Evolutionary conservation across 805 yeast species (phyloP).

Genomic region (Scheffersomyces spartinae): DNA sequence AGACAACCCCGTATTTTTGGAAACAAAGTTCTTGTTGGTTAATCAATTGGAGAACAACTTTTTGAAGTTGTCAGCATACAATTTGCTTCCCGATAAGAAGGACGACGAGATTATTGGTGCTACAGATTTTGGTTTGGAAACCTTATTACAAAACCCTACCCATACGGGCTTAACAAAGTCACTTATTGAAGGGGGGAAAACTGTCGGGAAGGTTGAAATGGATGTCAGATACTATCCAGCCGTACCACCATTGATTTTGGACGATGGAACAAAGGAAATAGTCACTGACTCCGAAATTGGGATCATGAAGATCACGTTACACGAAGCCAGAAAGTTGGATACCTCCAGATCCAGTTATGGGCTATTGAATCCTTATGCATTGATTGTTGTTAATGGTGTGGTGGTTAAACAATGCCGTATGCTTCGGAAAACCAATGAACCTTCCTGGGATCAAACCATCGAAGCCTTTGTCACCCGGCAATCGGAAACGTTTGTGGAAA

Average conservation of each 20-base stretch:
- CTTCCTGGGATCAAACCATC: conserved; percentile 53
- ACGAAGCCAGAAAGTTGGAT: conserved; percentile 51
- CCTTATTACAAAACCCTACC: conserved; percentile 43
- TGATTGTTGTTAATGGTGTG: conserved; percentile 46
- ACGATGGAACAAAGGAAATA: conserved; percentile 38
- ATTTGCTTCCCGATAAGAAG: conserved; percentile 41
- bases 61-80: conserved; percentile 41
- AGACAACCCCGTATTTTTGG: conserved; percentile 55
- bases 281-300: conserved; percentile 60
- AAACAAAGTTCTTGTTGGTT: conserved; percentile 49
- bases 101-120: conserved; percentile 39
- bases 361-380: conserved; percentile 59
- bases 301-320: conserved; percentile 51
- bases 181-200: conserved; percentile 37
- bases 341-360: conserved; percentile 35
- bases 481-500: conserved; percentile 38
- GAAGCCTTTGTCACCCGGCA: conserved; percentile 57
- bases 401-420: conserved; percentile 47
- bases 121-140: conserved; percentile 44
- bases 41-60: conserved; percentile 42
- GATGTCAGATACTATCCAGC: conserved; percentile 43
- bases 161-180: conserved; percentile 33
- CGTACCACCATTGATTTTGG: conserved; percentile 30
- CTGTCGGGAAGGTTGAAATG: conserved; percentile 48
- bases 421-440: conserved; percentile 58